Base-by-base conservation (phyloP, 495 filamentous ascomycete species). In the Aspergillus heteromorphus region DNA sequence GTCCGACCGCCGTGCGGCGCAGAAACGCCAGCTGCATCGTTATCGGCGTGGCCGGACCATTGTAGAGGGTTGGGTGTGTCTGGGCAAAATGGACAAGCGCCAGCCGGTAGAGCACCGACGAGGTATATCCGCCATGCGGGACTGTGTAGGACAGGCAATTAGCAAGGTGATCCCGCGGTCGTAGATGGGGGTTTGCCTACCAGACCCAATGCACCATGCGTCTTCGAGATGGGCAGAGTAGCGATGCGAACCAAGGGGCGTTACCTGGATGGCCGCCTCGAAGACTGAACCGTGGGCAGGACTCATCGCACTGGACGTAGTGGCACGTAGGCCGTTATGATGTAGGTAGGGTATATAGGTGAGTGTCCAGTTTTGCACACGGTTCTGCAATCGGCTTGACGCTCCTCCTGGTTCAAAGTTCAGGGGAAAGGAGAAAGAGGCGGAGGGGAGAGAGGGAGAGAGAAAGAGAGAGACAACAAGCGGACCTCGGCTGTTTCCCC, bases 111-210 rank as follows among this genome's bases (percentile, higher is more conserved):
- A 95, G 67, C 50, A 82, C 66, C 4, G 85, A 74, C 17, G 85
- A 84, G 10, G 87, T 83, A 61, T 87, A 92, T 43, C 90, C 91
- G 54, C 89, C 90, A 61, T 96, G 88, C 17, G 89, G 89, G 5
- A 96, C 90, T 89, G 62, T 51, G 54, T 21, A 23, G 21, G 21
- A 4, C 17, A 51, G 16, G 29, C 23, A 59, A 48, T 64, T 31
- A 43, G 17, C 14, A 14, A 1, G 11, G 5, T 14, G 34, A 38
- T 8, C 25, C 1, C 56, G 11, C 21, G 18, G 27, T 16, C 14
- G 13, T 47, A 7, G 17, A 21, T 21, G 19, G 19, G 20, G 5
- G 4, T 25, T 5, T 40, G 4, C 54, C 17, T 65, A 87, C 86
- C 84, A 34, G 77, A 78, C 43, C 88, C 88, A 57, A 91, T 89